Conservation (phyloP, 1,139 yeast genomes). For the Saccharomyces hybrid region DNA sequence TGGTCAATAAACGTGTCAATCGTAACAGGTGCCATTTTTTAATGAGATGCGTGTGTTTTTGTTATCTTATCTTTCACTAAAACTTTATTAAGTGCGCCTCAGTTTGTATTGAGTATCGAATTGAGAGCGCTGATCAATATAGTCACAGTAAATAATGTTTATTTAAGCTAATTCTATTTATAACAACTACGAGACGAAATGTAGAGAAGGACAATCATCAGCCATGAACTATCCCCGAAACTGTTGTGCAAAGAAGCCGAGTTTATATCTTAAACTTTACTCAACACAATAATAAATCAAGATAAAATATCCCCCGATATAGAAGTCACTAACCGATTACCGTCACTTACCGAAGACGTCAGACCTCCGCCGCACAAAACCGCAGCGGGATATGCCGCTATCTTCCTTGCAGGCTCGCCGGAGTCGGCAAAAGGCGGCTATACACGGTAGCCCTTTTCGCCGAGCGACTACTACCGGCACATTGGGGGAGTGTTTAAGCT, state of each 20-base stretch:
- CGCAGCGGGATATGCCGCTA: too few species aligned
- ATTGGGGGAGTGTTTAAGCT: too few species aligned
- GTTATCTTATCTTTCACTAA: background rate
- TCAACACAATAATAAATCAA: background rate
- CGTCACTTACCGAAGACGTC: constrained; percentile 1
- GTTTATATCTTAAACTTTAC: background rate
- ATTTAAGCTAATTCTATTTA: too few species aligned
- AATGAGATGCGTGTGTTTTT: background rate
- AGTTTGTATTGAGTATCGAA: background rate
- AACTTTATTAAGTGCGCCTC: background rate
- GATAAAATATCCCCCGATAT: background rate
- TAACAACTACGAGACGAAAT: too few species aligned
- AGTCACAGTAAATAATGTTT: background rate
- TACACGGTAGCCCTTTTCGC: background rate
- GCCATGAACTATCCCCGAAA: too few species aligned
- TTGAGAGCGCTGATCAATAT: background rate
- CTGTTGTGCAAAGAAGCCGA: background rate
- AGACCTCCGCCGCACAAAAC: background rate
- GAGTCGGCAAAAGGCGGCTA: constrained; percentile 1
- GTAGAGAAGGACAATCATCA: too few species aligned
- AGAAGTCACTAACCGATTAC: background rate
- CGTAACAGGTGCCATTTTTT: background rate
- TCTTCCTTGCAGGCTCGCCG: too few species aligned
- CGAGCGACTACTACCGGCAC: too few species aligned
- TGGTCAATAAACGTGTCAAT: background rate